Base-by-base conservation (phyloP, 164 flowering plant species). In the Platanus orientalis region DNA sequence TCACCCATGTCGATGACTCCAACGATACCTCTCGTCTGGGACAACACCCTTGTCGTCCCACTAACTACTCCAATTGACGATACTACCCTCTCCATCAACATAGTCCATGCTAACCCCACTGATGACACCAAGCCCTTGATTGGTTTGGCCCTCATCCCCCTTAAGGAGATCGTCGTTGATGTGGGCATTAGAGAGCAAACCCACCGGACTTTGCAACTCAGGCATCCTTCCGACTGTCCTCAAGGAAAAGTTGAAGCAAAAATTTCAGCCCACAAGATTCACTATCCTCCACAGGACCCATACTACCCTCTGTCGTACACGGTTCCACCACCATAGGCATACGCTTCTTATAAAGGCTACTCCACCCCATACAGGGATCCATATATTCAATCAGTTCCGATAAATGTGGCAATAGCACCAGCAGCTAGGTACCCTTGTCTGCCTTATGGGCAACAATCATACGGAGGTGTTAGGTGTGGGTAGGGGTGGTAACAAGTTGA, bases 221-320 rank as follows among this genome's bases (percentile, higher is more conserved):
- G 78, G 58, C 89, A 95, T 19, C 93, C 97, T 2, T 88, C 97
- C 20, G 97, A 93, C 40, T 71, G 97, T 2, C 97, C 95, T 2
- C 97, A 90, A 0, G 97, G 97, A 4, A 86, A 83, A 65, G 2
- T 88, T 21, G 84, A 81, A 1, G 80, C 83, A 20, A 58, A 61
- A 21, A 77, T 86, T 14, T 4, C 29, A 30, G 67, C 88, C 16
- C 69, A 80, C 14, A 75, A 83, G 32, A 51, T 69, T 0, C 73
- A 78, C 30, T 75, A 75, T 52, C 79, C 67, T 20, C 71, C 79
- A 30, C 79, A 81, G 9, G 81, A 69, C 4, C 61, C 81, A 1
- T 71, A 78, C 60, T 49, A 67, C 57, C 74, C 86, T 0, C 73
- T 82, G 0, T 71, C 81, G 2, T 80, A 78, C 39, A 84, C 76